These are phyloP conservation scores for Coniferiporia weirii DNA, from an alignment of 1,284 basidiomycete species.

Conservation along the genomic window DNA sequence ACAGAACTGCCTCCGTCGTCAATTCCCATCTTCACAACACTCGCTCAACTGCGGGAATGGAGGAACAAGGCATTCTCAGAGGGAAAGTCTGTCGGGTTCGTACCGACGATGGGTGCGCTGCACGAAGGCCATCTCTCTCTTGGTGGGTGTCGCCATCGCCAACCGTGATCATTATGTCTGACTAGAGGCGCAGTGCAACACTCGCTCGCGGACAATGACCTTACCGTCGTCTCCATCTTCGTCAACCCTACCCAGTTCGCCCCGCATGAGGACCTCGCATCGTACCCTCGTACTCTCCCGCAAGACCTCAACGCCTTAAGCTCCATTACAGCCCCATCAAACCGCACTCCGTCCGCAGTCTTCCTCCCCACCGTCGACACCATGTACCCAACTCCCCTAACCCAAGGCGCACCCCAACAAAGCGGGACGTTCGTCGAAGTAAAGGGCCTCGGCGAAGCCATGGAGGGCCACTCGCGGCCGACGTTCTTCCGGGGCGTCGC, in stretches of 20 bases:
- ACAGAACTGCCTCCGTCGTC: conserved; percentile 38
- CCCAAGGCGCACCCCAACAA: conserved; percentile 71
- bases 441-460: conserved; percentile 79
- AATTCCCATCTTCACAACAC: conserved; percentile 76
- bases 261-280: conserved; percentile 87
- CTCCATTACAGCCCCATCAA: conserved; percentile 24
- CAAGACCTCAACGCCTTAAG: conserved; percentile 54
- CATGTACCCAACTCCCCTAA: conserved; percentile 89
- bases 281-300: conserved; percentile 85
- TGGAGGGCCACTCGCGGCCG: conserved; percentile 83
- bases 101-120: conserved; percentile 96
- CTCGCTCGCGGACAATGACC: conserved; percentile 75
- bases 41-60: conserved; percentile 76
- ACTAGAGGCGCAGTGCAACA: conserved; percentile 43
- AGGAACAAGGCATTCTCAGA: conserved; percentile 55
- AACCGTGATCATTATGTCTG: conserved; percentile 17
- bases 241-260: conserved; percentile 98
- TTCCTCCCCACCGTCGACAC: conserved; percentile 74
- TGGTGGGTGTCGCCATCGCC: conserved; percentile 42
- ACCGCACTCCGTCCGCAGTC: conserved; percentile 51
- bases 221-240: conserved; percentile 93
- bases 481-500: conserved; percentile 96
- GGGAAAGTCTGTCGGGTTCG: conserved; percentile 78
- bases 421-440: conserved; percentile 90
- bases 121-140: conserved; percentile 92